phyloP scores from a whole-genome alignment of 202 grass and related monocot genomes.

The Carex arenaria region DNA sequence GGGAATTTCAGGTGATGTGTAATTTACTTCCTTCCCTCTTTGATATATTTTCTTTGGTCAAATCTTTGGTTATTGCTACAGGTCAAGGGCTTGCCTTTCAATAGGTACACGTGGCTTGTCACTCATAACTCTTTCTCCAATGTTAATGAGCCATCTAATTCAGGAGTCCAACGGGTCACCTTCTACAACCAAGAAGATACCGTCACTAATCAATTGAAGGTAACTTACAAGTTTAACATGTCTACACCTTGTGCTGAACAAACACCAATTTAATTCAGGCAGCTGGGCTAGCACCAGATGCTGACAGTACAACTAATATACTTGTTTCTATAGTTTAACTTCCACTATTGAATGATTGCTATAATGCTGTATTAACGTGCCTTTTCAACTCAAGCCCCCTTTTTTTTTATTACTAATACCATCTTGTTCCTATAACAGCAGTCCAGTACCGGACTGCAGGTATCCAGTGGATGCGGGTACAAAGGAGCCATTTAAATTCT shows the following conservation, averaged over 20 bases:
- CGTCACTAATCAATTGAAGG: constrained; percentile 84
- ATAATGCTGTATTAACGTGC: not conserved
- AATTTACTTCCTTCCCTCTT: not conserved
- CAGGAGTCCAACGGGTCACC: constrained; percentile 77
- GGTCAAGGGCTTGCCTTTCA: constrained; percentile 79
- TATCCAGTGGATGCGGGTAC: not conserved
- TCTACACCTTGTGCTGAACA: not conserved
- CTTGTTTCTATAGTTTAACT: not conserved
- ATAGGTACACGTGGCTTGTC: constrained; percentile 84
- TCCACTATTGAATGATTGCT: not conserved
- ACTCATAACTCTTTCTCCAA: constrained; percentile 99
- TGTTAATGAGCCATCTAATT: constrained; percentile 60
- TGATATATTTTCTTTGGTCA: not conserved
- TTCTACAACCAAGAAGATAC: constrained; percentile 99
- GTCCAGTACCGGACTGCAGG: not conserved
- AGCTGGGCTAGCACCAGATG: not conserved
- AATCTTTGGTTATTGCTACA: constrained; percentile 23
- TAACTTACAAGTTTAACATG: constrained; percentile 14
- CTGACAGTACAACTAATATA: not conserved
- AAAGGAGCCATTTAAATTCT: not conserved
- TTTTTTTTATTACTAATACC: not conserved
- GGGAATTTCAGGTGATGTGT: not conserved
- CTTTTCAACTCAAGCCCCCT: not conserved
- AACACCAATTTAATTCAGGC: not conserved
- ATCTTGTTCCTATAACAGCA: not conserved